Conservation (phyloP, 1,139 yeast species). For the Taphrina populina region DNA sequence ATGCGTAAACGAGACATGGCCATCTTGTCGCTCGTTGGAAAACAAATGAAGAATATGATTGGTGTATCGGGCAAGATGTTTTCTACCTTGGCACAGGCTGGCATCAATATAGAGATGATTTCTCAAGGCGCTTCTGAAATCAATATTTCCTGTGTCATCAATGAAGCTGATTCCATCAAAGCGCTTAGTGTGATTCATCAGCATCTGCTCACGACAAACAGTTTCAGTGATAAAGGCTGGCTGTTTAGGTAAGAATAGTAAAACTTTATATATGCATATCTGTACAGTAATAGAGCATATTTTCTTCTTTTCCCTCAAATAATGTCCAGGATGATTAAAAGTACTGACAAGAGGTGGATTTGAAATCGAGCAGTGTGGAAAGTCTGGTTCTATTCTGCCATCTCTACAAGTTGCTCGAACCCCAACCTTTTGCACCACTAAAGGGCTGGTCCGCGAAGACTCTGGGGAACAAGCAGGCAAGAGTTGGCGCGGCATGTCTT, state of each 20-base stretch:
- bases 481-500: conserved; percentile 30
- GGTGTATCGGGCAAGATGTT: conserved; percentile 99
- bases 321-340: conserved; percentile 30
- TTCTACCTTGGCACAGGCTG: conserved; percentile 86
- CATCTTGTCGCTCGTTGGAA: conserved; percentile 90
- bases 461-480: conserved; percentile 29
- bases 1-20: conserved; percentile 86
- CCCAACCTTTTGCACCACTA: conserved; percentile 25
- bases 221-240: conserved; percentile 31
- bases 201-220: conserved; percentile 51
- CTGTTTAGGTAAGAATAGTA: conserved; percentile 13
- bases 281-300: not conserved
- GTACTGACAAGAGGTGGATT: conserved; percentile 28
- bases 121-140: conserved; percentile 98
- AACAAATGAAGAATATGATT: conserved; percentile 92
- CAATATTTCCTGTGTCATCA: conserved; percentile 91
- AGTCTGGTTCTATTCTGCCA: conserved; percentile 29
- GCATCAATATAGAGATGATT: conserved; percentile 94
- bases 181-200: conserved; percentile 86
- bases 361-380: conserved; percentile 31
- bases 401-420: conserved; percentile 24
- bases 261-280: not conserved
- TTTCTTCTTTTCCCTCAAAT: not conserved
- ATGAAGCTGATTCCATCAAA: conserved; percentile 74
- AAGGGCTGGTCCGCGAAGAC: conserved; percentile 28